Base-by-base conservation (phyloP, 1,284 basidiomycete species). In the Papiliotrema nemorosa region DNA sequence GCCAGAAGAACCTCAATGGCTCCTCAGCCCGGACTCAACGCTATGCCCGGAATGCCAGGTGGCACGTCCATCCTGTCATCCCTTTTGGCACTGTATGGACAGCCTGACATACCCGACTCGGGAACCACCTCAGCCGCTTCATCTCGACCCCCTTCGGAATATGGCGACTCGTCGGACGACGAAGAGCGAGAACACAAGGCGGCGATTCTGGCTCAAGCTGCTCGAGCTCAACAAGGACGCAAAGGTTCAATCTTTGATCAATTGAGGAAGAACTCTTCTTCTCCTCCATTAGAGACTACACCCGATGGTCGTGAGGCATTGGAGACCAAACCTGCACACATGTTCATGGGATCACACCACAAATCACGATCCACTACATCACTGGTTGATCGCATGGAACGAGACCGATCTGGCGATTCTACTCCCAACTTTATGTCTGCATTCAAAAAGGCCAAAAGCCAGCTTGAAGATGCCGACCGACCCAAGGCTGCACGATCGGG, bases 401-500 rank as follows among this genome's bases (percentile, higher is more conserved):
- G 29, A 26, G 29, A 31, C 9, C 29, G 29, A 31, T 31, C 29
- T 14, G 31, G 31, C 3, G n/a, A 37, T 6, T 20, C n/a, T 4
- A 24, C 22, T 12, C 56, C 54, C 0, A 58, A 63, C 1, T 46
- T 63, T 26, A 26, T 56, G 7, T 47, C 45, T n/a, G 40, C 53
- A 6, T 25, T 64, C 9, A 45, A 52, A 27, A 44, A 57, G 14
- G 51, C 58, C 2, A 59, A 57, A 41, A 58, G 58, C 4, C 55
- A 63, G 27, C 21, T 59, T 12, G 55, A 57, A 45, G 60, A 62
- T 33, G 24, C 55, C 21, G 70, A 77, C 55, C 62, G 79, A n/a
- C 84, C 82, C 3, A 74, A 80, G 34, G 76, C 78, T 2, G 78
- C 82, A 9, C 73, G 79, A 41, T 81, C 76, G 51, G 80, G 77